phyloP scores from a whole-genome alignment of 1,284 basidiomycete genomes.

The Ceratobasidium sp. region DNA sequence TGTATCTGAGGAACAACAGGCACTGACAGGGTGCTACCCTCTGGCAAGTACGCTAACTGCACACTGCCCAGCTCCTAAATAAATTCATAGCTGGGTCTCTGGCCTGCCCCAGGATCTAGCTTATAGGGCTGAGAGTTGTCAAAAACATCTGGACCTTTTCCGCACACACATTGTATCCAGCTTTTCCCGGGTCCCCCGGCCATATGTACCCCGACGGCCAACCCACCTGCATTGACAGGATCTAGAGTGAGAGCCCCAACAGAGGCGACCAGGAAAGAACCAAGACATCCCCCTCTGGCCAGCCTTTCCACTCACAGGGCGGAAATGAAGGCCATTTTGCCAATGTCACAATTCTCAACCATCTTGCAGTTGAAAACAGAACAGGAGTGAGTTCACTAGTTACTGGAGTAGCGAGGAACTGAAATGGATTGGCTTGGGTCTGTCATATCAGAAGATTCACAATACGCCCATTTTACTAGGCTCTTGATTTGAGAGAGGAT shows the following conservation, averaged over 20 bases:
- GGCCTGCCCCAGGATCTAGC: not conserved
- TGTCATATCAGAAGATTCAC: no score
- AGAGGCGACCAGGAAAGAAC: not conserved
- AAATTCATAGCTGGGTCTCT: not conserved
- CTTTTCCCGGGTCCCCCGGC: not conserved
- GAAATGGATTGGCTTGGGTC: no score
- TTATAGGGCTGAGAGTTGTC: not conserved
- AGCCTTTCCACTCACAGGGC: not conserved
- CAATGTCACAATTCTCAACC: no score
- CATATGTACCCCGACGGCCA: not conserved
- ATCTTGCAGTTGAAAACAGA: no score
- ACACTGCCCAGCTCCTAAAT: not conserved
- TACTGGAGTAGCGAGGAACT: no score
- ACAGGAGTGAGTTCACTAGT: no score
- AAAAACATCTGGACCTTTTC: not conserved
- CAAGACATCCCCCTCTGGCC: not conserved
- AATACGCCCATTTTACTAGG: no score
- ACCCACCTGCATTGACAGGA: not conserved
- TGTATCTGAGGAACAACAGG: not conserved
- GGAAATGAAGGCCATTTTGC: no score
- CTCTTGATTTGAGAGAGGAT: no score
- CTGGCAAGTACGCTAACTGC: not conserved
- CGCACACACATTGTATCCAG: not conserved
- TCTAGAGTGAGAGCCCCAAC: not conserved
- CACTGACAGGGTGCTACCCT: conserved; percentile 2